These are phyloP conservation scores for Persicaria maculosa DNA, from an alignment of 148 eudicot genomes.

Conservation along the genomic window DNA sequence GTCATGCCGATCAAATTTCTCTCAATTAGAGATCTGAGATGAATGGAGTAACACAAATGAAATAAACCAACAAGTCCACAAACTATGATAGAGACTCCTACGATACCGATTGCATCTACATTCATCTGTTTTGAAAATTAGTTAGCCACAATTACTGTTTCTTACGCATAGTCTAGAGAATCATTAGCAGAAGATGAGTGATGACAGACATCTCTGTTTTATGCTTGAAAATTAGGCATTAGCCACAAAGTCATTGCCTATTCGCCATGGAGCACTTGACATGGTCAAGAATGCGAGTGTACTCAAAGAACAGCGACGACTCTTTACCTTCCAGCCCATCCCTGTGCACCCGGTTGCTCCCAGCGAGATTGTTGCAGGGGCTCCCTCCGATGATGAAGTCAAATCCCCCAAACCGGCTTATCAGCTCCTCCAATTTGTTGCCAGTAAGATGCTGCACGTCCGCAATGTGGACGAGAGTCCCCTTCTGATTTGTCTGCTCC, in stretches of 20 bases:
- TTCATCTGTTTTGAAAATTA: too few relatives aligned
- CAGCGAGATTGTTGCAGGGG: slow-evolving; percentile 88
- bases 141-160: too few relatives aligned
- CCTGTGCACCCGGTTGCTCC: slow-evolving; percentile 73
- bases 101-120: too few relatives aligned
- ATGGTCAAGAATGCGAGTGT: slow-evolving; percentile 50
- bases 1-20: too few relatives aligned
- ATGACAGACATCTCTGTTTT: too few relatives aligned
- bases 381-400: slow-evolving; percentile 90
- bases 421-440: slow-evolving; percentile 36
- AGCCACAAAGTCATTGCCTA: slow-evolving; percentile 9
- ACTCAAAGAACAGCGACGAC: slow-evolving; percentile 71
- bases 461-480: slow-evolving; percentile 38
- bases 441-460: slow-evolving; percentile 53
- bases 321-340: slow-evolving; percentile 88
- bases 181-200: too few relatives aligned
- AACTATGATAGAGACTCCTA: too few relatives aligned
- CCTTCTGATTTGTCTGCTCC: slow-evolving; percentile 83
- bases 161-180: too few relatives aligned
- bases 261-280: slow-evolving; percentile 45
- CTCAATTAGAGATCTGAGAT: too few relatives aligned
- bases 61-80: too few relatives aligned
- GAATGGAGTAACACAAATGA: too few relatives aligned
- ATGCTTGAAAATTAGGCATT: too few relatives aligned
- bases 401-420: slow-evolving; percentile 44